Base-by-base conservation (phyloP, 2,329 filamentous ascomycete species). In the Leptosphaerulina australis region DNA sequence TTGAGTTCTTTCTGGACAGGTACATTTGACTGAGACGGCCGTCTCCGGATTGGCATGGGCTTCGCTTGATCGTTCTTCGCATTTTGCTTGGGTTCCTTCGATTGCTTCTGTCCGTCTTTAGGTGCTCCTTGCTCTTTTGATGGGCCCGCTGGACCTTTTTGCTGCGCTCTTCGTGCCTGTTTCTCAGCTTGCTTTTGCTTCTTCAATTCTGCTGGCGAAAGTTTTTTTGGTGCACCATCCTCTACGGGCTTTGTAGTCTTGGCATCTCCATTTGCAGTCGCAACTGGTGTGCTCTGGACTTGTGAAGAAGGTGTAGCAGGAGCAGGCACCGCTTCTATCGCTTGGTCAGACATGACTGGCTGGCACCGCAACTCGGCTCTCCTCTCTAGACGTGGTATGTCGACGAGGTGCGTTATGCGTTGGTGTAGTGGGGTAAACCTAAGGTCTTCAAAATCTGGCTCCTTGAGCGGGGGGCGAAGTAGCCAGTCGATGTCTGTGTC, bases 121-220 rank as follows among this genome's bases (percentile, higher is more conserved):
- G 60, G 28, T 5, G 59, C 56, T 18, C 62, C 65, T 55, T 67
- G 63, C 50, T 64, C 76, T 69, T 63, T 74, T 70, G 48, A 22
- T 69, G 69, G 55, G 2, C 52, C 50, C 17, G 55, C 58, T 12
- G 64, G 38, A 5, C 77, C 69, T 87, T 90, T 64, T 81, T 84
- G 67, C 86, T 69, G 86, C 38, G 88, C 90, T 76, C 93, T 83
- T 54, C 90, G 82, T 36, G 91, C 91, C 43, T 89, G 88, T 77
- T 97, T 97, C 71, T 97, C 93, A 24, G 90, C 92, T 72, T 96
- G 93, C 55, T 88, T 88, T 70, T 85, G 86, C 66, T 92, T 93
- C 76, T 97, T 97, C 66, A 96, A 70, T 73, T 96, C 88, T 15
- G 90, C 91, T 26, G 82, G 82, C 1, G 88, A 85, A 24, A 89